Evolutionary conservation across 2,329 filamentous ascomycete genomes (phyloP).

Genomic region (Hymenoscyphus salicellus): DNA sequence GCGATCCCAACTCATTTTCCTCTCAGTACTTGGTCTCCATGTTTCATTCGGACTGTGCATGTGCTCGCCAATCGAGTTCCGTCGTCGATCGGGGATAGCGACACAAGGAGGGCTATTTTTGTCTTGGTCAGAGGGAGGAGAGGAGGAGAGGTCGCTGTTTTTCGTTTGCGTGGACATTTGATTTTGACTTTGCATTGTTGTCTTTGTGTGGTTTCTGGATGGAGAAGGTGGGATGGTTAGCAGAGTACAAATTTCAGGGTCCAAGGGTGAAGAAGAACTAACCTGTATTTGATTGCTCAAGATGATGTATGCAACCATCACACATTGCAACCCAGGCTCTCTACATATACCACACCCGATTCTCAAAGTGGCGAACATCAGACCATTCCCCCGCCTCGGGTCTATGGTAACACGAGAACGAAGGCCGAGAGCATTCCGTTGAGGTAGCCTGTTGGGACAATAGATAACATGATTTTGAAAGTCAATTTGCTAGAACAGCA

Average conservation of each 20-base stretch:
- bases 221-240: not conserved
- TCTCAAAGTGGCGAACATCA: not conserved
- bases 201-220: not conserved
- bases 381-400: not conserved
- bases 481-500: not conserved
- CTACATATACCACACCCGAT: not conserved
- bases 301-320: too few species aligned
- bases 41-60: conserved; percentile 22
- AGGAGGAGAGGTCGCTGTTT: not conserved
- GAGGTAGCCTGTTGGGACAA: not conserved
- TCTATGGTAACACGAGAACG: not conserved
- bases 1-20: conserved; percentile 30
- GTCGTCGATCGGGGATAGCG: conserved; percentile 26
- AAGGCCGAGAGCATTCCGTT: not conserved
- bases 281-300: not conserved
- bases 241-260: not conserved
- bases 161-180: not conserved
- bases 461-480: not conserved
- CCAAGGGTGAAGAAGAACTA: not conserved
- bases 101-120: not conserved
- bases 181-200: not conserved
- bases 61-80: conserved; percentile 28
- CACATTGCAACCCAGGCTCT: not conserved
- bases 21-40: conserved; percentile 29
- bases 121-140: not conserved